Conservation (phyloP, 2,329 filamentous ascomycete species). For the Trichoderma simmonsii region DNA sequence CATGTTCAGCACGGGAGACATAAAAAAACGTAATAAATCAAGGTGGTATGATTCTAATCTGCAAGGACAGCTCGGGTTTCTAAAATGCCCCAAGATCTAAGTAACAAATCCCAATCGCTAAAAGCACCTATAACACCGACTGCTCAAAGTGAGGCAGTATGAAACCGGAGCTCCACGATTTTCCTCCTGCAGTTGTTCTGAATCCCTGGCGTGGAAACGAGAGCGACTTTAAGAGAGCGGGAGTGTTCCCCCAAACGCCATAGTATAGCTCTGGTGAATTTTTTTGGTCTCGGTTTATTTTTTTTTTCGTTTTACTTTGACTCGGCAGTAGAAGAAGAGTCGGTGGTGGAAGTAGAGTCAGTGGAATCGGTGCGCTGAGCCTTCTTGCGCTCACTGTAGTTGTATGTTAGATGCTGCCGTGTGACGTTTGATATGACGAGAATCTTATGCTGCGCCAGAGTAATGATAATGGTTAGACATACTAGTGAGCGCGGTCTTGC, state of each 20-base stretch:
- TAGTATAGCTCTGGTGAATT: background rate
- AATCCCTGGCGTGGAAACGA: background rate
- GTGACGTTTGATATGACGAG: background rate
- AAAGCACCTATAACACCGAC: background rate
- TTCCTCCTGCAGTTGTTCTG: background rate
- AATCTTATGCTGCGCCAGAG: background rate
- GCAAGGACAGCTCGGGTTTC: background rate
- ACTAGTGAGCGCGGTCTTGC: constrained; percentile 45
- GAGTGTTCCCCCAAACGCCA: background rate
- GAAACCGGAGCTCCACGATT: background rate
- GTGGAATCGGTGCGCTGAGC: constrained; percentile 35
- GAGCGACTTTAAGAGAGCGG: background rate
- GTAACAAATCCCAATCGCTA: background rate
- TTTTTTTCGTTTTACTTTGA: background rate
- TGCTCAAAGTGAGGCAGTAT: background rate
- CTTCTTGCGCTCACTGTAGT: constrained; percentile 40
- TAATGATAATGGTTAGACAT: constrained; percentile 25
- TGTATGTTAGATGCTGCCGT: constrained; percentile 14
- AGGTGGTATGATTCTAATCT: background rate
- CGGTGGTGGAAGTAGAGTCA: constrained; percentile 34
- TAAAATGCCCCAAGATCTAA: background rate
- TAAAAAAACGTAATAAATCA: background rate
- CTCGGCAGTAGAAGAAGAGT: background rate
- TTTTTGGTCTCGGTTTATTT: background rate
- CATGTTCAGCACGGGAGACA: background rate